Evolutionary conservation across 352 stramenopile species (phyloP).

Genomic region (Labyrinthula sp.): DNA sequence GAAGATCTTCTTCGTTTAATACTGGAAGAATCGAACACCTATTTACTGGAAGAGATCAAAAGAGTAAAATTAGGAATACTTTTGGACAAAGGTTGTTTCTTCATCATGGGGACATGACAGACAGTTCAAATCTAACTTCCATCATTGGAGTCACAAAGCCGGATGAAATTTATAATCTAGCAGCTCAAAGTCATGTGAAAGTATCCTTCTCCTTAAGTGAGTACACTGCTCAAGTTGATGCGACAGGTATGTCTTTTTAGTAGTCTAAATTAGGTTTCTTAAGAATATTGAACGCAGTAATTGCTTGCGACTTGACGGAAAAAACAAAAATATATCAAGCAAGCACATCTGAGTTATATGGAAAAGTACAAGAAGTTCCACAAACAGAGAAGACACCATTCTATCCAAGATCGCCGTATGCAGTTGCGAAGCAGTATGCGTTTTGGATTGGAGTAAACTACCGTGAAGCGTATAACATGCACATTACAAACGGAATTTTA

Average conservation of each 20-base stretch:
- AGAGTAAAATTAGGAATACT: not conserved
- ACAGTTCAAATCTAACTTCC: slow-evolving; percentile 3
- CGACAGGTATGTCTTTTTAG: no score
- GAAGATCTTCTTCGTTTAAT: no score
- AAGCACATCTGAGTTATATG: slow-evolving; percentile 8
- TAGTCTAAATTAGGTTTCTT: slow-evolving; percentile 2
- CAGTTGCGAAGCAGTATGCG: slow-evolving; percentile 7
- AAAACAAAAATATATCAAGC: slow-evolving; percentile 4
- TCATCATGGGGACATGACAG: not conserved
- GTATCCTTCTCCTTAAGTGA: slow-evolving; percentile 2
- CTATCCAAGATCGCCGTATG: slow-evolving; percentile 8
- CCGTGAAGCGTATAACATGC: slow-evolving; percentile 7
- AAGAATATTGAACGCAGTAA: slow-evolving; percentile 1
- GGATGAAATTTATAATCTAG: slow-evolving; percentile 10
- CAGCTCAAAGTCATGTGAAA: slow-evolving; percentile 13
- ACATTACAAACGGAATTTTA: slow-evolving; percentile 1
- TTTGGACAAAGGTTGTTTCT: not conserved
- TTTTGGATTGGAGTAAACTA: slow-evolving; percentile 14
- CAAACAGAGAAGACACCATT: slow-evolving; percentile 6
- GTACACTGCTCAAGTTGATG: slow-evolving; percentile 3
- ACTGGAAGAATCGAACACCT: no score
- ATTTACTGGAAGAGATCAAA: no score
- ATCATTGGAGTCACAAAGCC: not conserved
- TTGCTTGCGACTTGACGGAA: not conserved
- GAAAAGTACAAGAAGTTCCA: not conserved